Base-by-base conservation (phyloP, 2,329 filamentous ascomycete genomes). In the Davidsoniella eucalypti region DNA sequence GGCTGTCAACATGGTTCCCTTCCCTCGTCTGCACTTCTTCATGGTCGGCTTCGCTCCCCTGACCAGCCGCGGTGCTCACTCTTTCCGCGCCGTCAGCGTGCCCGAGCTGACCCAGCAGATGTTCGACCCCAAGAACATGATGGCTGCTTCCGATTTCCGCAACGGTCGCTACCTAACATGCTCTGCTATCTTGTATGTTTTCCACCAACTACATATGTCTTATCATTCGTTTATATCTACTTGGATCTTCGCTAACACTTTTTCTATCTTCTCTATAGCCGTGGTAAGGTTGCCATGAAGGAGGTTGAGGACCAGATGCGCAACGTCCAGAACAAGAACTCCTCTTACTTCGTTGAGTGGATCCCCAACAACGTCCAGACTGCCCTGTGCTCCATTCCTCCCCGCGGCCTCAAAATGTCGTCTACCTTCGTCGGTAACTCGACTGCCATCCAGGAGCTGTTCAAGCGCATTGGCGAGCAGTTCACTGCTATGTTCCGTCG, bases 101-200 rank as follows among this genome's bases (percentile, higher is more conserved):
- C 90, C 92, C 53, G 92, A 98, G 78, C 80, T 98, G 69, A 96
- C 92, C 63, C 92, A 98, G 77, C 92, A 98, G 72, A 96, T 98
- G 87, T 98, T 94, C 77, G 92, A 98, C 76, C 90, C 92, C 64
- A 98, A 96, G 87, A 98, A 98, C 83, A 98, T 98, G 90, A 98
- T 98, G 92, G 92, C 92, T 72, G 92, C 92, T 58, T 93, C 88
- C 57, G 92, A 98, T 76, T 98, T 98, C 87, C 87, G 92, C 64
- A 98, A 96, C 71, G 92, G 92, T 69, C 92, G 92, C 64, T 98
- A 98, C 78, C 81, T 98, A 65, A 98, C 92, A 61, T 98, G 92
- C 83, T 96, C 84, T 69, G 88, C 92, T 67, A 94, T 98, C 72
- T 98, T 98, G 79, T 83, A 69, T 69, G 78, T 72, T 55, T 50